Percentiles rank a stretch among this genome's conserved stretches.
Evolutionary conservation across 1,284 basidiomycete genomes (phyloP).

Genomic region (Sphagnurus paluster): DNA sequence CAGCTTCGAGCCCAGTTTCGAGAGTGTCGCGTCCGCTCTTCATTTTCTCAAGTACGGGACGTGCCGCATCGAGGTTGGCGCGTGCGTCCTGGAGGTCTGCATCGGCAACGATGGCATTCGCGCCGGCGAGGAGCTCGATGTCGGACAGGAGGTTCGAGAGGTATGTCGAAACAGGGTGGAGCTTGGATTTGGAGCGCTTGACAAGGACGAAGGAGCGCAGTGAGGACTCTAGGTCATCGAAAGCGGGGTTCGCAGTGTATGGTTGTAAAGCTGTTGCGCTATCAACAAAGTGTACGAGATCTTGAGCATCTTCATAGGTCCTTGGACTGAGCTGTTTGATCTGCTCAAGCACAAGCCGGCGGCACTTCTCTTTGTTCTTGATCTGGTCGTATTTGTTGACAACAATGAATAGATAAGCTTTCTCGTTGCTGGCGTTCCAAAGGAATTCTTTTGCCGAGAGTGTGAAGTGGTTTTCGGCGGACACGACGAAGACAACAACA

Average conservation of each 20-base stretch:
- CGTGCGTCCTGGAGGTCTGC: constrained; percentile 78
- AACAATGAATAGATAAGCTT: constrained; percentile 97
- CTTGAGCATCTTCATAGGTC: constrained; percentile 89
- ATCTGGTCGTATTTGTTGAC: constrained; percentile 99
- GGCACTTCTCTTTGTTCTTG: constrained; percentile 93
- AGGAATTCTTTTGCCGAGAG: constrained; percentile 96
- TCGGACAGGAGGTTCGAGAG: constrained; percentile 88
- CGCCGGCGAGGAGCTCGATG: constrained; percentile 82
- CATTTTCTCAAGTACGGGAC: constrained; percentile 89
- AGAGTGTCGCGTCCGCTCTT: constrained; percentile 71
- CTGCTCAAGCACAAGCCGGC: constrained; percentile 88
- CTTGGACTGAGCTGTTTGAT: constrained; percentile 90
- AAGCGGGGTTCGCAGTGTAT: constrained; percentile 68
- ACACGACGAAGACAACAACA: constrained; percentile 97
- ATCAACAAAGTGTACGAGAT: constrained; percentile 99
- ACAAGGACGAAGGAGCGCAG: constrained; percentile 94
- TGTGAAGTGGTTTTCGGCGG: constrained; percentile 98
- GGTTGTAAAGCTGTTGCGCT: constrained; percentile 71
- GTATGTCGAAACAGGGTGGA: constrained; percentile 94
- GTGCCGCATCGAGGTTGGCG: constrained; percentile 68
- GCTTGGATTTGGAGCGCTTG: constrained; percentile 94
- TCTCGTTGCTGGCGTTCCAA: constrained; percentile 91
- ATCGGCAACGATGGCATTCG: constrained; percentile 87
- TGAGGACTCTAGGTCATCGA: constrained; percentile 89
- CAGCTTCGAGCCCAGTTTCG: constrained; percentile 76